A percentile compares a stretch with the other conserved stretches of the same genome.
These are phyloP conservation scores for Protea cynaroides DNA, from an alignment of 164 flowering plant genomes.

Conservation along the genomic window DNA sequence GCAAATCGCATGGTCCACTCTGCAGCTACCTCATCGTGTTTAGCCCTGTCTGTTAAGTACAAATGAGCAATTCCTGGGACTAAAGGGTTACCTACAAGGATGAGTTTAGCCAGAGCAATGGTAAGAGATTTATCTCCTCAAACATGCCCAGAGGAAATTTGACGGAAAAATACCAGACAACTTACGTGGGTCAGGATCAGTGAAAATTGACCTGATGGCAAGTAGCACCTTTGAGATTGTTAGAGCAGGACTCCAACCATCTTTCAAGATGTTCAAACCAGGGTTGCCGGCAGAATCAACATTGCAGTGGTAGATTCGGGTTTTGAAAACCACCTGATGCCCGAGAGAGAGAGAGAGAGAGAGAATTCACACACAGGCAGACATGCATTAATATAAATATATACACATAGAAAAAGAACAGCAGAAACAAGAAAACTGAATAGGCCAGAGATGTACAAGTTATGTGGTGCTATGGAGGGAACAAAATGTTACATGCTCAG, in stretches of 20 bases:
- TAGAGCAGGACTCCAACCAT: slow-evolving; percentile 93
- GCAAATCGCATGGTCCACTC: slow-evolving; percentile 92
- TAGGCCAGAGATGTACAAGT: background rate
- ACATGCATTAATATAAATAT: background rate
- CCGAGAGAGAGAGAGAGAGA: background rate
- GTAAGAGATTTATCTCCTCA: background rate
- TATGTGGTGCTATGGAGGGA: background rate
- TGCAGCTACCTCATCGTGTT: slow-evolving; percentile 77
- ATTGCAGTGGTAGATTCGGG: slow-evolving; percentile 93
- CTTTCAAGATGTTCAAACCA: slow-evolving; percentile 73
- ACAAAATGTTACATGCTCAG: background rate
- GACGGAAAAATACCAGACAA: slow-evolving; percentile 6
- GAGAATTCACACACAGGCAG: slow-evolving; percentile 30
- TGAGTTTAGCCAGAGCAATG: background rate
- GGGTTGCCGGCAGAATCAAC: slow-evolving; percentile 73
- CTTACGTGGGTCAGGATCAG: slow-evolving; percentile 78
- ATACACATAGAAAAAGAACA: background rate
- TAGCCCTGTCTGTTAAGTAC: slow-evolving; percentile 66
- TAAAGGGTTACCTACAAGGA: slow-evolving; percentile 62
- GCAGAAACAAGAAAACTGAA: background rate
- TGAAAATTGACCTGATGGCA: slow-evolving; percentile 72
- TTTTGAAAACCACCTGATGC: slow-evolving; percentile 73
- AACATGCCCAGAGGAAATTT: background rate
- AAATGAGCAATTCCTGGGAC: slow-evolving; percentile 63
- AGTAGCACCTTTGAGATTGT: slow-evolving; percentile 81